Evolutionary conservation across 257 asterid species (phyloP), one percentile per base, ranked within the genome.

Genomic region (Phtheirospermum japonicum): DNA sequence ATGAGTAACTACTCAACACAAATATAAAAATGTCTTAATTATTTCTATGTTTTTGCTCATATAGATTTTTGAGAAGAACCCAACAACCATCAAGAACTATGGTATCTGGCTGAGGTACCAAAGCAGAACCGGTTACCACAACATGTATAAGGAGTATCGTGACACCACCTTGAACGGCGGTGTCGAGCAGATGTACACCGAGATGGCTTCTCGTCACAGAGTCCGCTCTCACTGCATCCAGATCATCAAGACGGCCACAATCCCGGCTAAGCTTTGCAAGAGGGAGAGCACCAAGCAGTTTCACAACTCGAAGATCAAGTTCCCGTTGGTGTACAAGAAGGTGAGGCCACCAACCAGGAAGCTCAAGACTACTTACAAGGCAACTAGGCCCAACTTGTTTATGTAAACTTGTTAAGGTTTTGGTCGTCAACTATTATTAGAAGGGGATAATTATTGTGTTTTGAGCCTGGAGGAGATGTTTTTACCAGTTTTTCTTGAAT

Each of bases 191-290:
- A 89, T 89, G 97, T 89, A 89, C 68, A 86, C 84, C 9, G 95
- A 89, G 83, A 89, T 89, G 97, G 97, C 97, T 60, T 89, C 97
- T 34, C 97, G 97, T 16, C 97, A 86, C 69, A 76, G 95, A 69
- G 97, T 89, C 60, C 97, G 95, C 17, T 49, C 18, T 43, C 97
- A 82, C 17, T 86, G 97, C 71, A 89, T 89, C 68, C 97, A 89
- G 71, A 89, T 89, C 57, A 86, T 89, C 77, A 89, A 86, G 84
- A 89, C 95, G 1, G 95, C 97, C 59, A 89, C 97, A 9, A 73
- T 89, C 36, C 88, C 94, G 0, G 95, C 95, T 4, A 89, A 84
- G 78, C 94, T 89, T 19, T 89, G 95, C 87, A 89, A 89, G 85
- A 78, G 97, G 76, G 97, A 86, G 81, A 82, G 87, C 52, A 81